A percentile compares a stretch with the other conserved stretches of the same genome.
Conservation (phyloP, 306 rosid species). For the Vigna unguiculata region DNA sequence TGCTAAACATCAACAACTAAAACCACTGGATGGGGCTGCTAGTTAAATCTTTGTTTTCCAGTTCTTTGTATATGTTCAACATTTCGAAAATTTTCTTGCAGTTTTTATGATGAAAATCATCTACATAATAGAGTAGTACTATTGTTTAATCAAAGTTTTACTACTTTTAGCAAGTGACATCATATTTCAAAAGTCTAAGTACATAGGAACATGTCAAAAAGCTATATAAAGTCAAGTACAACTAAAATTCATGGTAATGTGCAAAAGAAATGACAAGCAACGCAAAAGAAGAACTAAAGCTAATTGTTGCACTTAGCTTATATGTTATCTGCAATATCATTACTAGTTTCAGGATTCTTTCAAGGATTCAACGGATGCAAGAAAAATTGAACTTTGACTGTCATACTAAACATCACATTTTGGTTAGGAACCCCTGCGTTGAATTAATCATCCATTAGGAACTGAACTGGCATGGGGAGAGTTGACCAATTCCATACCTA, state of each 20-base stretch:
- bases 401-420: slow-evolving; percentile 29
- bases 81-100: not conserved
- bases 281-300: slow-evolving; percentile 28
- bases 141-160: slow-evolving; percentile 18
- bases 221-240: slow-evolving; percentile 2
- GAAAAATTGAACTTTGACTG: slow-evolving; percentile 16
- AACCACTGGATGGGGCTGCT: not conserved
- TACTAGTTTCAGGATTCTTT: slow-evolving; percentile 13
- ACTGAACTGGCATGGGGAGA: slow-evolving; percentile 9
- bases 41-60: not conserved
- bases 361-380: not conserved
- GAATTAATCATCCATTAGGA: slow-evolving; percentile 32
- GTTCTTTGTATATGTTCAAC: not conserved
- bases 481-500: slow-evolving; percentile 6
- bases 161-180: slow-evolving; percentile 15
- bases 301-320: slow-evolving; percentile 8
- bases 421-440: slow-evolving; percentile 2
- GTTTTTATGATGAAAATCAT: slow-evolving; percentile 23
- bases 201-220: slow-evolving; percentile 6
- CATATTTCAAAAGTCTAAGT: not conserved
- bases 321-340: slow-evolving; percentile 4
- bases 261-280: slow-evolving; percentile 13
- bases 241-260: not conserved
- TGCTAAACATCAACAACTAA: slow-evolving; percentile 3
- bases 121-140: not conserved